These are phyloP conservation scores for Allium sativum DNA, from an alignment of 106 monocot genomes.

Conservation along the genomic window DNA sequence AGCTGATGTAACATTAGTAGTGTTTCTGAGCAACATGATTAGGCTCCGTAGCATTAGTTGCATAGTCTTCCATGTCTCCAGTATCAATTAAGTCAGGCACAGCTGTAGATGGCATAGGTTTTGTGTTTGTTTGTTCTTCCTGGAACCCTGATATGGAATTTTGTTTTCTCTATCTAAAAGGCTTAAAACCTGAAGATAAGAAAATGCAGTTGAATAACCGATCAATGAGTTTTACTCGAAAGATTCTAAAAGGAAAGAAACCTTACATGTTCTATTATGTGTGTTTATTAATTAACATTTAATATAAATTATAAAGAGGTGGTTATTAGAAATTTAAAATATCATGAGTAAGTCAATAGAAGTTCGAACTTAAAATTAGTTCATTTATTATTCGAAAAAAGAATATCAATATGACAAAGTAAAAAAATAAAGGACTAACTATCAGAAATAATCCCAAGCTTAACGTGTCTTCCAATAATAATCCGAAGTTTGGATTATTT, in stretches of 20 bases:
- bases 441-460: too few relatives aligned
- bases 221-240: too few relatives aligned
- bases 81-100: slow-evolving; percentile 95
- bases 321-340: neutral
- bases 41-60: slow-evolving; percentile 17
- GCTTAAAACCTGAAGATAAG: slow-evolving; percentile 47
- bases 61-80: slow-evolving; percentile 31
- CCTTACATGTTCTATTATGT: neutral
- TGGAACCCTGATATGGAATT: slow-evolving; percentile 19
- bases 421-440: too few relatives aligned
- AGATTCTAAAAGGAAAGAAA: neutral
- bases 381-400: too few relatives aligned
- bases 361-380: too few relatives aligned
- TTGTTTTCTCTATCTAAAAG: slow-evolving; percentile 55
- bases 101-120: slow-evolving; percentile 16
- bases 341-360: neutral
- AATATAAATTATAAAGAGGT: neutral
- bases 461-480: too few relatives aligned
- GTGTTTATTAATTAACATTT: neutral
- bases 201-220: slow-evolving; percentile 1
- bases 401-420: too few relatives aligned
- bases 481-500: too few relatives aligned
- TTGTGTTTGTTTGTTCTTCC: slow-evolving; percentile 28
- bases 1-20: slow-evolving; percentile 15
- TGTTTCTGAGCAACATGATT: slow-evolving; percentile 15